phyloP scores from a whole-genome alignment of 306 rosid species.

The Prinsepia uniflora region DNA sequence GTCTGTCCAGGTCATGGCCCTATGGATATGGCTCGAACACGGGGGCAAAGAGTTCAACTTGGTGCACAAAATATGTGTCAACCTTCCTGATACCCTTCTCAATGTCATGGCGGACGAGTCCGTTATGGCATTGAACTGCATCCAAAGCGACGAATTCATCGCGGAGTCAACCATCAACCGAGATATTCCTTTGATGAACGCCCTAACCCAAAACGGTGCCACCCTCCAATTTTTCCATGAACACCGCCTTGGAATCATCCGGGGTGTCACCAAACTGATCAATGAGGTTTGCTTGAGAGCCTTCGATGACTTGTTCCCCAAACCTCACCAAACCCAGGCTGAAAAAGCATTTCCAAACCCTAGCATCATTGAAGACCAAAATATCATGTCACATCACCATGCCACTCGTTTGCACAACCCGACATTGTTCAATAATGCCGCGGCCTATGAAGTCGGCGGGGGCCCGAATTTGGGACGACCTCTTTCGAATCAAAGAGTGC shows the following conservation, averaged over 20 bases:
- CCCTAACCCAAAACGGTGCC: constrained; percentile 16
- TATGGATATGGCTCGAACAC: constrained; percentile 61
- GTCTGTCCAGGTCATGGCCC: constrained; percentile 46
- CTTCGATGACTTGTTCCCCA: constrained; percentile 41
- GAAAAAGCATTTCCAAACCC: not conserved
- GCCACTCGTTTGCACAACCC: not conserved
- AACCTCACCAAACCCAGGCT: not conserved
- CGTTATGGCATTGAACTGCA: constrained; percentile 29
- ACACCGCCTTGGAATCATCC: constrained; percentile 23
- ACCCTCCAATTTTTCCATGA: constrained; percentile 37
- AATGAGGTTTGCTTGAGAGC: constrained; percentile 42
- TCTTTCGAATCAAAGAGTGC: not conserved
- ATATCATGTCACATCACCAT: not conserved
- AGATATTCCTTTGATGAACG: constrained; percentile 34
- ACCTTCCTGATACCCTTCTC: constrained; percentile 29
- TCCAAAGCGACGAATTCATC: constrained; percentile 27
- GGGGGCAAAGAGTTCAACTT: constrained; percentile 9
- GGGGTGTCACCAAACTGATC: constrained; percentile 18
- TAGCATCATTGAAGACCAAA: not conserved
- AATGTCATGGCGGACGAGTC: constrained; percentile 38
- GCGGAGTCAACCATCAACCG: not conserved
- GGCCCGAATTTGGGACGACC: not conserved
- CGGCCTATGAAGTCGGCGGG: not conserved
- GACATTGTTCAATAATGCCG: not conserved
- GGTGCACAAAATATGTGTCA: constrained; percentile 23